Evolutionary conservation across 768 basidiomycete species (phyloP).

Genomic region (Boletus rubescentipes): DNA sequence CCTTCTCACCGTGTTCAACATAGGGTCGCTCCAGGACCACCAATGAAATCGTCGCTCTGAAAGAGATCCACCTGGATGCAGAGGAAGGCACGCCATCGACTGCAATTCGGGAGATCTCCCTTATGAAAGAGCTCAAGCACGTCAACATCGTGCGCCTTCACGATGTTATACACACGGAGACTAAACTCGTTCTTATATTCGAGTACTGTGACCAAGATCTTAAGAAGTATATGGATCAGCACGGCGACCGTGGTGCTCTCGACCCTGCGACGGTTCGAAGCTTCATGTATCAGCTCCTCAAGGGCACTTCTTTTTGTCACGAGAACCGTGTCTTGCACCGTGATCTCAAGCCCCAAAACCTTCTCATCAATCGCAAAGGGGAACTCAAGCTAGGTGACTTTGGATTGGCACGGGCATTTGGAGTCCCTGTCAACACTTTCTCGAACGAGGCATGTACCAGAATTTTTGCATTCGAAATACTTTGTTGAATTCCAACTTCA

Average conservation of each 20-base stretch:
- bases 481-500: slow-evolving; percentile 29
- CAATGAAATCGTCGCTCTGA: slow-evolving; percentile 97
- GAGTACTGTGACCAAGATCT: slow-evolving; percentile 98
- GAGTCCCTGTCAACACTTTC: slow-evolving; percentile 98
- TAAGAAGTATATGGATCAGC: slow-evolving; percentile 99
- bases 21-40: slow-evolving; percentile 94
- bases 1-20: slow-evolving; percentile 1
- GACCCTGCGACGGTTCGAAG: slow-evolving; percentile 86
- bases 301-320: slow-evolving; percentile 97
- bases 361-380: slow-evolving; percentile 95
- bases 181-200: slow-evolving; percentile 96
- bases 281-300: slow-evolving; percentile 97
- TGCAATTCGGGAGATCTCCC: slow-evolving; percentile 96
- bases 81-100: slow-evolving; percentile 99
- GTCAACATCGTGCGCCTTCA: slow-evolving; percentile 97
- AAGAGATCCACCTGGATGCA: slow-evolving; percentile 98
- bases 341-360: slow-evolving; percentile 97
- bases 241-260: slow-evolving; percentile 93
- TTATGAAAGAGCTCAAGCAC: slow-evolving; percentile 99
- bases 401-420: slow-evolving; percentile 95
- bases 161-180: slow-evolving; percentile 99
- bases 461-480: neutral
- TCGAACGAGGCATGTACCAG: slow-evolving; percentile 75
- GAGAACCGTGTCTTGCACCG: slow-evolving; percentile 98
- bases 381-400: slow-evolving; percentile 98